phyloP scores from a whole-genome alignment of 1,284 basidiomycete genomes.

The Sphaerobolus stellatus region DNA sequence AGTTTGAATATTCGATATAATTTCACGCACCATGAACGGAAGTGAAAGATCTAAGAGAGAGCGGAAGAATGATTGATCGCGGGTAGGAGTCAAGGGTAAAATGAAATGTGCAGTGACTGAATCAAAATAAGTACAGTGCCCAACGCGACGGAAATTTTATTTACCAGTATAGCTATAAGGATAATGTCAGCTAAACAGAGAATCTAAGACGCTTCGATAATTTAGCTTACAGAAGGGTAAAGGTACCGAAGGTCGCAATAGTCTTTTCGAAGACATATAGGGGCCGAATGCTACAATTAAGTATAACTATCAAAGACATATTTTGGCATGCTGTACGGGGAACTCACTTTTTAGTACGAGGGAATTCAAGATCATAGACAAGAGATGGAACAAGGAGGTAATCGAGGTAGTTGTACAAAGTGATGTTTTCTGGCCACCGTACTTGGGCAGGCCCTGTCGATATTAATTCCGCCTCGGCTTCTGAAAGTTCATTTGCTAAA shows the following conservation, averaged over 20 bases:
- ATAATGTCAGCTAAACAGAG: background rate
- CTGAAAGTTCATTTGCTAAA: slow-evolving; percentile 75
- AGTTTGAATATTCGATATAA: background rate
- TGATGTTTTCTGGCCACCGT: slow-evolving; percentile 86
- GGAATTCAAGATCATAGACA: slow-evolving; percentile 96
- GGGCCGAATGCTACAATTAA: slow-evolving; percentile 71
- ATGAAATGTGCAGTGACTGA: slow-evolving; percentile 92
- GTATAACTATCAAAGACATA: no score
- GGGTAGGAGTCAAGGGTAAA: slow-evolving; percentile 72
- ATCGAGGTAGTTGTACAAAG: slow-evolving; percentile 79
- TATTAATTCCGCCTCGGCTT: slow-evolving; percentile 75
- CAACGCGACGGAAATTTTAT: background rate
- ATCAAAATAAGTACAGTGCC: background rate
- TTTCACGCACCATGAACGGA: slow-evolving; percentile 80
- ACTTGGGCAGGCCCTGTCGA: slow-evolving; percentile 65
- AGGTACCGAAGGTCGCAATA: slow-evolving; percentile 93
- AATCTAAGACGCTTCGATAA: background rate
- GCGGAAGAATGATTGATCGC: slow-evolving; percentile 71
- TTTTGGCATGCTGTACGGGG: no score
- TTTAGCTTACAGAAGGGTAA: slow-evolving; percentile 79
- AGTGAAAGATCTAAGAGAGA: slow-evolving; percentile 85
- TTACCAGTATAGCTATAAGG: slow-evolving; percentile 4
- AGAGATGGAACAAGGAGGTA: slow-evolving; percentile 92
- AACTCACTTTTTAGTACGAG: no score
- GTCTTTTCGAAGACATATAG: slow-evolving; percentile 94